These are phyloP conservation scores for Penicillium ucsense DNA, from an alignment of 495 filamentous ascomycete species.

Conservation along the genomic window DNA sequence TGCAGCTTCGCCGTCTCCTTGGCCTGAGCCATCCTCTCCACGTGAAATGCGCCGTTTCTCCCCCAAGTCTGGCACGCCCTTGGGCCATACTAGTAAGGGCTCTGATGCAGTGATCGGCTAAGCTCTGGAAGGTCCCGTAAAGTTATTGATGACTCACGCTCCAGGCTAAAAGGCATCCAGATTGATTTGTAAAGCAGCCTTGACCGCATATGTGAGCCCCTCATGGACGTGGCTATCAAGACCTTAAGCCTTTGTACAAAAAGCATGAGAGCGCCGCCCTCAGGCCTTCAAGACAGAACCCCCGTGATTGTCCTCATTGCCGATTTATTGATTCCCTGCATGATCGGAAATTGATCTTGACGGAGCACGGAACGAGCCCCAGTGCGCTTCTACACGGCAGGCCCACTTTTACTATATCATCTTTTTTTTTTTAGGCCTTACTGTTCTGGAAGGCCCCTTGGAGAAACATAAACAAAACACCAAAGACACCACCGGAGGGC, in stretches of 20 bases:
- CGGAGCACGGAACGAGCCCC: background rate
- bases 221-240: no score
- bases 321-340: background rate
- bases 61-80: background rate
- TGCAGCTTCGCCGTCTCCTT: background rate
- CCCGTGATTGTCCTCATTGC: no score
- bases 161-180: background rate
- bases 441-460: background rate
- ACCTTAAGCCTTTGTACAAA: slow-evolving; percentile 4
- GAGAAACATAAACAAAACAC: background rate
- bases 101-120: no score
- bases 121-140: background rate
- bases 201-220: background rate
- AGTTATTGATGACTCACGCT: background rate
- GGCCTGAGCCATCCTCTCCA: background rate
- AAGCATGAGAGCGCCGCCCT: slow-evolving; percentile 5
- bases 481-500: background rate
- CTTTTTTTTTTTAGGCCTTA: slow-evolving; percentile 2
- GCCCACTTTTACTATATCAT: slow-evolving; percentile 15
- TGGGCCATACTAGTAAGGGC: no score
- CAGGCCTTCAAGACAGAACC: no score
- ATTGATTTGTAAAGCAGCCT: slow-evolving; percentile 5
- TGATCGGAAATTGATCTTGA: background rate
- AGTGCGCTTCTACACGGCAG: slow-evolving; percentile 16
- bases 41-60: background rate